These are phyloP conservation scores for Cyberlindnera xylosilytica DNA, from an alignment of 805 yeast genomes.

Conservation along the genomic window DNA sequence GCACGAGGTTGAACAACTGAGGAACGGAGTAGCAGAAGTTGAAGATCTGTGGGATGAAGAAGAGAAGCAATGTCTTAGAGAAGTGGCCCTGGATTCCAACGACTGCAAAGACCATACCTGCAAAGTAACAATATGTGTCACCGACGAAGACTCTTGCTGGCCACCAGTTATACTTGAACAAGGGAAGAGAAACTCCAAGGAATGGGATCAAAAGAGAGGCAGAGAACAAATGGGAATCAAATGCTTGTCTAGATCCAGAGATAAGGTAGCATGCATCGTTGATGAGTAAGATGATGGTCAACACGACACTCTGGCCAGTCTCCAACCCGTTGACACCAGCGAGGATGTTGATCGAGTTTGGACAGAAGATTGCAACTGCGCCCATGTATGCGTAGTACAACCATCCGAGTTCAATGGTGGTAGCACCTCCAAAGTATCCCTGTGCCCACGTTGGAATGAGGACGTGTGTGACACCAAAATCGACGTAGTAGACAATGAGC, in stretches of 20 bases:
- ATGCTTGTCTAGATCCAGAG: conserved; percentile 37
- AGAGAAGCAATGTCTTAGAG: conserved; percentile 83
- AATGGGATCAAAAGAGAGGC: conserved; percentile 80
- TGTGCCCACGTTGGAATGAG: conserved; percentile 69
- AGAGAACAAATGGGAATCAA: conserved; percentile 80
- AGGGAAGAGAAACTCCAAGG: conserved; percentile 75
- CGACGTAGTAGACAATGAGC: conserved; percentile 86
- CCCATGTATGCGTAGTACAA: conserved; percentile 89
- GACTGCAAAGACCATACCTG: conserved; percentile 98
- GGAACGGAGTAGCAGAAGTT: conserved; percentile 92
- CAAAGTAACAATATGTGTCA: conserved; percentile 95
- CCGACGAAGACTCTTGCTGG: conserved; percentile 96
- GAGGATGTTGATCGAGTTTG: conserved; percentile 90
- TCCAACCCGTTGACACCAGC: conserved; percentile 98
- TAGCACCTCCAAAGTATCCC: conserved; percentile 36
- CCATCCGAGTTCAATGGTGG: conserved; percentile 66
- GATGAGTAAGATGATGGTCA: conserved; percentile 64
- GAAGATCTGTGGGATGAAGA: conserved; percentile 87
- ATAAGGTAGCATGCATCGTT: conserved; percentile 75
- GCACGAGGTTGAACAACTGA: conserved; percentile 80
- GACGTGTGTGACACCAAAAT: conserved; percentile 87
- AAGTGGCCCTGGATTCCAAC: conserved; percentile 96
- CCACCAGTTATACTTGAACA: conserved; percentile 79
- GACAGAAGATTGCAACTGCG: conserved; percentile 87
- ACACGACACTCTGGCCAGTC: conserved; percentile 87